Percentiles rank a stretch among this genome's conserved stretches.
Conservation (phyloP, 169 alveolate genomes). For the Eimeria praecox region DNA sequence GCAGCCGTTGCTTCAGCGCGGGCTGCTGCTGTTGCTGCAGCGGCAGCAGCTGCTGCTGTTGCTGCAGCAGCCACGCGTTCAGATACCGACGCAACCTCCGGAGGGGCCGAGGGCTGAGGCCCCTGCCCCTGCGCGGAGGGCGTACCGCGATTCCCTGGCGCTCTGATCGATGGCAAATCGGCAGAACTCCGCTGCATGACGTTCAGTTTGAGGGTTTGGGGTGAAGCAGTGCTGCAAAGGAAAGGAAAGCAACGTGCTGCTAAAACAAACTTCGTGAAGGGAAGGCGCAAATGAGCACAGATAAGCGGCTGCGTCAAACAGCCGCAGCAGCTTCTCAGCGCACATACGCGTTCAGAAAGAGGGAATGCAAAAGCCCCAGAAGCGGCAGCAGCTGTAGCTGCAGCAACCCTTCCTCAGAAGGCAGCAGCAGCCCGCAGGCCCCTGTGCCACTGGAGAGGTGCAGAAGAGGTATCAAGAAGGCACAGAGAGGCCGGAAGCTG, state of each 20-base stretch:
- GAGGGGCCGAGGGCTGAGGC: background rate
- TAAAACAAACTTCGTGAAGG: background rate
- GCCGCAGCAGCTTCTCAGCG: conserved; percentile 2
- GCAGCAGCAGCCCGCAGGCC: no score
- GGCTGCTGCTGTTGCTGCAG: conserved; percentile 56
- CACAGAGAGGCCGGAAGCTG: background rate
- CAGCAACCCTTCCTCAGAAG: background rate
- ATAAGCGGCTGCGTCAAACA: background rate
- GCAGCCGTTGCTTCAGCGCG: conserved; percentile 58
- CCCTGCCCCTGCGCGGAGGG: conserved; percentile 28
- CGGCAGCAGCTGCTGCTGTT: conserved; percentile 71
- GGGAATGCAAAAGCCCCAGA: background rate
- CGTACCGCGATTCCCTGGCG: conserved; percentile 16
- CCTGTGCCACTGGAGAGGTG: background rate
- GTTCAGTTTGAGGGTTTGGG: background rate
- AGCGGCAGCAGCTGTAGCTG: conserved; percentile 50
- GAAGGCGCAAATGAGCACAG: conserved; percentile 4
- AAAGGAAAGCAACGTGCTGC: background rate
- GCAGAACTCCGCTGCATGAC: conserved; percentile 27
- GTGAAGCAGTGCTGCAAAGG: background rate
- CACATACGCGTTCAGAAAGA: background rate
- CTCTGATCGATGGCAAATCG: background rate
- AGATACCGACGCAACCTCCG: conserved; percentile 49
- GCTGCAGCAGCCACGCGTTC: conserved; percentile 74
- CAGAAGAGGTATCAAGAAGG: background rate